These are phyloP conservation scores for Exophiala xenobiotica DNA, from an alignment of 2,329 filamentous ascomycete genomes.

Conservation along the genomic window DNA sequence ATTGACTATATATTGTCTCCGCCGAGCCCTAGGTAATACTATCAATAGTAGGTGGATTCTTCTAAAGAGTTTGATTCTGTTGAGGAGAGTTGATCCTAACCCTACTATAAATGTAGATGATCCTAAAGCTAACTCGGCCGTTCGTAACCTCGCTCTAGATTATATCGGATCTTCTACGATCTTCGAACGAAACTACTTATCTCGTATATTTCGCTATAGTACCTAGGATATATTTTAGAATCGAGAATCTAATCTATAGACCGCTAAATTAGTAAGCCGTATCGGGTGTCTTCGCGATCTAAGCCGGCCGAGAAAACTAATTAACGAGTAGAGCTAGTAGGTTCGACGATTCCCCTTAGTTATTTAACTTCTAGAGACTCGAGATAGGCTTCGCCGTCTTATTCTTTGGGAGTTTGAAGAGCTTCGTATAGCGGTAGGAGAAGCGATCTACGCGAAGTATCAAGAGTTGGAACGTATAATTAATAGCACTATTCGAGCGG, in stretches of 20 bases:
- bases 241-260: neutral
- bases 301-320: slow-evolving; percentile 5
- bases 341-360: neutral
- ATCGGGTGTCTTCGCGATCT: slow-evolving; percentile 7
- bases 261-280: neutral
- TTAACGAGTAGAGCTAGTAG: neutral
- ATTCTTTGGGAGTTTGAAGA: slow-evolving; percentile 2
- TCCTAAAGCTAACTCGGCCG: slow-evolving; percentile 1
- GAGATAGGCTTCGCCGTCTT: slow-evolving; percentile 3
- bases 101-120: neutral
- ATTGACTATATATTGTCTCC: slow-evolving; percentile 4
- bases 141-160: slow-evolving; percentile 2
- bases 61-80: neutral
- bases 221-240: neutral
- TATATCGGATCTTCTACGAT: slow-evolving; percentile 2
- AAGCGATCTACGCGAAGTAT: neutral
- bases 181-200: slow-evolving; percentile 6
- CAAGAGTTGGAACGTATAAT: slow-evolving; percentile 1
- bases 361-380: neutral
- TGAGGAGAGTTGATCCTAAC: neutral
- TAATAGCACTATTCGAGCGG: neutral
- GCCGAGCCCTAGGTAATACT: slow-evolving; percentile 1
- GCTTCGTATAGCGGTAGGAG: slow-evolving; percentile 1
- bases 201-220: slow-evolving; percentile 5
- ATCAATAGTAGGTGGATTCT: neutral